Percentiles rank a stretch among this genome's conserved stretches.
Evolutionary conservation across 2,329 filamentous ascomycete genomes (phyloP).

Genomic region (Hypoxylon sp.): DNA sequence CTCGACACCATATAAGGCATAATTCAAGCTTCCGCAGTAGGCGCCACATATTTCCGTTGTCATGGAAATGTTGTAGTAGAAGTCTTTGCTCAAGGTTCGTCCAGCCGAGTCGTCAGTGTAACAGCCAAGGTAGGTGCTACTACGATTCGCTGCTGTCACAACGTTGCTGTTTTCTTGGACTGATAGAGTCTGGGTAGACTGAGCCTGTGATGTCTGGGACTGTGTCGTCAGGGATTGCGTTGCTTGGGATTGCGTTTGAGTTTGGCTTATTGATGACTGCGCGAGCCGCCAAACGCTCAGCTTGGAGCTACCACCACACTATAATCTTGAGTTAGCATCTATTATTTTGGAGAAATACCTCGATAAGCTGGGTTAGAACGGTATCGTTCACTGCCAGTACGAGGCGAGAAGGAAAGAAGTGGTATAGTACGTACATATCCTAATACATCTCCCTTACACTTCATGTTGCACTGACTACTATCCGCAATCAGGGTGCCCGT

Average conservation of each 20-base stretch:
- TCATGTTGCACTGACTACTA: constrained; percentile 20
- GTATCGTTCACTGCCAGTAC: too few relatives aligned
- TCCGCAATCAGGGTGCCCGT: constrained; percentile 16
- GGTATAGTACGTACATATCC: too few relatives aligned
- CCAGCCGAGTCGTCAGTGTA: constrained; percentile 30
- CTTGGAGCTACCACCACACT: constrained; percentile 27
- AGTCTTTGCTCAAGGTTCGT: constrained; percentile 18
- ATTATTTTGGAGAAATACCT: too few relatives aligned
- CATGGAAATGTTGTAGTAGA: constrained; percentile 19
- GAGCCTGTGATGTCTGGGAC: neutral
- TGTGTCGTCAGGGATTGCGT: neutral
- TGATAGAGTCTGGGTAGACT: neutral
- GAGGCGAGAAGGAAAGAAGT: too few relatives aligned
- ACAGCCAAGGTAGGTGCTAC: constrained; percentile 30
- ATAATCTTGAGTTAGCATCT: too few relatives aligned
- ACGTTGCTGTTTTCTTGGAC: neutral
- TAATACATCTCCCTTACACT: constrained; percentile 30
- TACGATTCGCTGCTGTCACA: constrained; percentile 6
- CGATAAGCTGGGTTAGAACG: too few relatives aligned
- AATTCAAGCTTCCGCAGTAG: constrained; percentile 32
- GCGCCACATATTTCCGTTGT: constrained; percentile 26
- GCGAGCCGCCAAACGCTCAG: constrained; percentile 32
- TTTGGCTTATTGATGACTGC: neutral
- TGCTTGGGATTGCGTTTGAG: neutral
- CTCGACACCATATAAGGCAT: constrained; percentile 22